A percentile compares a stretch with the other conserved stretches of the same genome.
Conservation (phyloP, 129 eudicot genomes). For the Pulicaria dysenterica region DNA sequence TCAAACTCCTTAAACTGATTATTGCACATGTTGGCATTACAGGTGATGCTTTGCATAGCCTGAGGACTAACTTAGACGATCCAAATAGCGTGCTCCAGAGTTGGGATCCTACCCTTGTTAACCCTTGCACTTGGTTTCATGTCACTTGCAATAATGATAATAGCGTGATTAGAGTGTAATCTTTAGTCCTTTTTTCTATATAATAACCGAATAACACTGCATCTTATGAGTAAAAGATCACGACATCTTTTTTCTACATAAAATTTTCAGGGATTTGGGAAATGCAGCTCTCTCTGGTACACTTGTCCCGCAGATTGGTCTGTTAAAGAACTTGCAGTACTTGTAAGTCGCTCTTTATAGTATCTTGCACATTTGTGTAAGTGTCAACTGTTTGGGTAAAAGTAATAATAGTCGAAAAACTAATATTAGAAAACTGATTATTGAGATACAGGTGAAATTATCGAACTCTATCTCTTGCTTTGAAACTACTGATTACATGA, state of each 20-base stretch:
- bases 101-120: conserved; percentile 92
- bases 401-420: background rate
- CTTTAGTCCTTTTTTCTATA: background rate
- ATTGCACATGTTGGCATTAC: background rate
- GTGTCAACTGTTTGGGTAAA: too few species aligned
- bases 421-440: background rate
- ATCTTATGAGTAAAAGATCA: background rate
- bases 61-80: conserved; percentile 58
- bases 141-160: conserved; percentile 88
- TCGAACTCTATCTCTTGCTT: background rate
- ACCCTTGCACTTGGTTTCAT: conserved; percentile 95
- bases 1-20: background rate
- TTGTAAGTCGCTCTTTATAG: conserved; percentile 31
- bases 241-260: background rate
- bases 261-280: conserved; percentile 70
- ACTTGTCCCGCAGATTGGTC: conserved; percentile 79
- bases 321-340: conserved; percentile 77
- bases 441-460: background rate
- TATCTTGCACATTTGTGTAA: too few species aligned
- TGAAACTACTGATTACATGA: background rate
- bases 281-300: conserved; percentile 61
- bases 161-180: conserved; percentile 87
- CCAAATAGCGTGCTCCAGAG: conserved; percentile 81
- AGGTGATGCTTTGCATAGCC: conserved; percentile 82
- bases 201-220: background rate